These are phyloP conservation scores for Diospyros kaki DNA, from an alignment of 148 eudicot genomes.

Conservation along the genomic window DNA sequence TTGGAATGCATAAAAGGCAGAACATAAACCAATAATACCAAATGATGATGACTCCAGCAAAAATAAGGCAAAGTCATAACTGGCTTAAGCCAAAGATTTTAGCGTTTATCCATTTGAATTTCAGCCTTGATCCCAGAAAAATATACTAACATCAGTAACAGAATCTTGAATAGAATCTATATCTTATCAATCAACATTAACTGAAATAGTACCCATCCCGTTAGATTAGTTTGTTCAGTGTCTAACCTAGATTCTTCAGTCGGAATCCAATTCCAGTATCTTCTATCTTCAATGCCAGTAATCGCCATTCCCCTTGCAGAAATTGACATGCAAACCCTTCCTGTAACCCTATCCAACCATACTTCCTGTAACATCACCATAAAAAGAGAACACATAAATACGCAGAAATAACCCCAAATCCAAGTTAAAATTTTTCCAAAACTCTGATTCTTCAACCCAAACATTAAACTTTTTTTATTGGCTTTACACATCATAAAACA, in stretches of 20 bases:
- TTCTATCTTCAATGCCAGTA: conserved; percentile 90
- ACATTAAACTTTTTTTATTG: not conserved
- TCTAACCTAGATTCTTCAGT: conserved; percentile 92
- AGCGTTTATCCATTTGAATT: not conserved
- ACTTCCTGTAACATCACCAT: conserved; percentile 51
- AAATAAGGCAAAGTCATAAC: not conserved
- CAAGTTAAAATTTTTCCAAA: not conserved
- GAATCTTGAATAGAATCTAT: not conserved
- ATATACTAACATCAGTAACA: not conserved
- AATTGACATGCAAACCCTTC: conserved; percentile 74
- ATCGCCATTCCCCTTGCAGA: conserved; percentile 79
- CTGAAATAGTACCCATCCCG: conserved; percentile 1
- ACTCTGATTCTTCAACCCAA: not conserved
- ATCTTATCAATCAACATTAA: not conserved
- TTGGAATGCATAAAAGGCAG: not conserved
- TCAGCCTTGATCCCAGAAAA: not conserved
- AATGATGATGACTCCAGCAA: not conserved
- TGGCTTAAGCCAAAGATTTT: not conserved
- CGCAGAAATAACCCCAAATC: conserved; percentile 11
- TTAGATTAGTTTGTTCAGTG: not conserved
- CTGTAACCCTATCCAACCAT: conserved; percentile 86
- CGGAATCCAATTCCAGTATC: conserved; percentile 94
- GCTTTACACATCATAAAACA: not conserved
- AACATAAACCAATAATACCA: not conserved
- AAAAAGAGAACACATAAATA: conserved; percentile 15